A percentile compares a stretch with the other conserved stretches of the same genome.
These are phyloP conservation scores for Candida tunisiensis DNA, from an alignment of 1,139 yeast genomes.

Conservation along the genomic window DNA sequence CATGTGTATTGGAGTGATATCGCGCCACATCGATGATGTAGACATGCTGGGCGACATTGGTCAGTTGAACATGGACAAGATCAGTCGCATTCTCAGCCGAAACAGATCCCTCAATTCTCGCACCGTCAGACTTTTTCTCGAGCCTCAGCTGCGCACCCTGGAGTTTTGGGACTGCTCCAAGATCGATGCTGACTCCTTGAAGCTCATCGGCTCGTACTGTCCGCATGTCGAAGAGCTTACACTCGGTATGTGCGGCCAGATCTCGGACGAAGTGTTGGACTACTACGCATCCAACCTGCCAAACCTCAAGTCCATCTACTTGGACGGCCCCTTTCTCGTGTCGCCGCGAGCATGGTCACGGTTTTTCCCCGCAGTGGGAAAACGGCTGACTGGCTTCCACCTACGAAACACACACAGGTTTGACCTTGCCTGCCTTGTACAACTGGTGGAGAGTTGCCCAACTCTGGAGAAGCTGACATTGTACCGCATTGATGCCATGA, in stretches of 20 bases:
- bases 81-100: slow-evolving; percentile 59
- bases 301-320: slow-evolving; percentile 31
- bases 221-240: slow-evolving; percentile 54
- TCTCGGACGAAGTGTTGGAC: slow-evolving; percentile 57
- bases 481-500: slow-evolving; percentile 58
- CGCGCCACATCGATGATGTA: slow-evolving; percentile 57
- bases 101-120: slow-evolving; percentile 61
- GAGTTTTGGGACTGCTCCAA: slow-evolving; percentile 91
- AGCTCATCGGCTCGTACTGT: slow-evolving; percentile 60
- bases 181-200: slow-evolving; percentile 46
- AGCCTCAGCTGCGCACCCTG: slow-evolving; percentile 35
- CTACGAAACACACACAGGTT: slow-evolving; percentile 75
- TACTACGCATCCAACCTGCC: slow-evolving; percentile 45
- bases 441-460: slow-evolving; percentile 42
- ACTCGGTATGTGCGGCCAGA: slow-evolving; percentile 83
- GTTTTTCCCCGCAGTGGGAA: slow-evolving; percentile 39
- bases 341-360: slow-evolving; percentile 61
- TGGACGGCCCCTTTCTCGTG: slow-evolving; percentile 83
- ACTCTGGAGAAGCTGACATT: slow-evolving; percentile 34
- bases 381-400: slow-evolving; percentile 35
- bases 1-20: slow-evolving; percentile 53
- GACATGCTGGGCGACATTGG: slow-evolving; percentile 76
- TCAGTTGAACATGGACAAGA: slow-evolving; percentile 39
- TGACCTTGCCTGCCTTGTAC: slow-evolving; percentile 43
- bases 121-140: slow-evolving; percentile 58